Conservation (phyloP, 2,329 filamentous ascomycete genomes). For the Stromatinia cepivora region DNA sequence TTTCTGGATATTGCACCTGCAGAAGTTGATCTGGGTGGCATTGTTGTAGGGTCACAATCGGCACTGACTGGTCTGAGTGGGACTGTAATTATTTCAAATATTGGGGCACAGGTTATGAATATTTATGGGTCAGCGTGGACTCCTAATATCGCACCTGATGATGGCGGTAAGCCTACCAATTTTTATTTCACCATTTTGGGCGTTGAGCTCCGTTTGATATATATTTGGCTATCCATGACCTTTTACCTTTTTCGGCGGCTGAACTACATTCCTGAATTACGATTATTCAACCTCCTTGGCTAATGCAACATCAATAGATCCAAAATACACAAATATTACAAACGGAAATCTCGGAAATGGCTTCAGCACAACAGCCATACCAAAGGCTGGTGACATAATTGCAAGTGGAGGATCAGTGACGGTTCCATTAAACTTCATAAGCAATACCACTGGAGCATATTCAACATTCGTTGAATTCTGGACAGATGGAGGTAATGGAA, state of each 20-base stretch:
- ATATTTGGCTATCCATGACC: not conserved
- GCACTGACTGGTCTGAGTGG: slow-evolving; percentile 36
- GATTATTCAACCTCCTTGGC: not conserved
- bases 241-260: not conserved
- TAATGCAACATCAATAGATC: not conserved
- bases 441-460: slow-evolving; percentile 38
- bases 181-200: not conserved
- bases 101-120: slow-evolving; percentile 10
- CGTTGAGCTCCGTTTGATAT: not conserved
- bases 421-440: slow-evolving; percentile 37
- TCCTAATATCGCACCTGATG: slow-evolving; percentile 4
- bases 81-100: slow-evolving; percentile 47
- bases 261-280: not conserved
- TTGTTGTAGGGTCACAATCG: slow-evolving; percentile 47
- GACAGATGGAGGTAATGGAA: slow-evolving; percentile 37
- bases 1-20: slow-evolving; percentile 40
- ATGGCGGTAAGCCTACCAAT: slow-evolving; percentile 6
- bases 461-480: slow-evolving; percentile 38
- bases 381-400: slow-evolving; percentile 15
- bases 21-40: slow-evolving; percentile 50
- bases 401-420: slow-evolving; percentile 36
- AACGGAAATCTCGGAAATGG: slow-evolving; percentile 13
- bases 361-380: slow-evolving; percentile 13
- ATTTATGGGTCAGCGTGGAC: slow-evolving; percentile 13
- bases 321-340: slow-evolving; percentile 8